Evolutionary conservation across 352 stramenopile genomes (phyloP), one percentile per base, ranked within the genome.

Genomic region (Phytophthora pisi): DNA sequence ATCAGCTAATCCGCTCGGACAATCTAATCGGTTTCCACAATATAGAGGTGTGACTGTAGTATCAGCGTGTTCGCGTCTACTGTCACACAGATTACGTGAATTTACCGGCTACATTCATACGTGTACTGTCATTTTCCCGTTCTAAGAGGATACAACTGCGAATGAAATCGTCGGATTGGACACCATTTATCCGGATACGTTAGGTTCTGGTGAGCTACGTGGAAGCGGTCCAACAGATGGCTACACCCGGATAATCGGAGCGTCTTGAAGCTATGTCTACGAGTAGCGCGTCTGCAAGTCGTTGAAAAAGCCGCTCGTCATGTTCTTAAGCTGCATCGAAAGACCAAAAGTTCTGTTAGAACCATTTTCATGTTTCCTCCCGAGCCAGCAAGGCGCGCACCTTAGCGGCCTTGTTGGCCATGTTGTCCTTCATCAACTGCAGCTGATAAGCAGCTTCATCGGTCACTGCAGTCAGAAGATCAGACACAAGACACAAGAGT

Each of bases 301-400:
- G 54, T 66, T 86, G 74, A 96, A 96, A 78, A 96, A 96, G 57
- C 81, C 86, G 69, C 83, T 93, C 53, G 89, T 96, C 88, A 96
- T 95, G 65, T 91, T 87, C 74, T 96, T 96, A 24, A 96, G 85
- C 88, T 95, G 36, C 11, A 51, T n/a, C 4, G 45, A 60, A 61
- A 18, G 46, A 49, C n/a, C 51, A 13, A 30, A 60, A 24, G 7
- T 28, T 23, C 7, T 52, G 49, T 69, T 23, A 61, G 51, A 1
- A 54, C 16, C 11, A 64, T 20, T 52, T 18, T 15, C 23, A 26
- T 11, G 54, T 23, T 26, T n/a, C 20, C 1, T 53, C 34, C 42
- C 15, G 34, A 26, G 5, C 20, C 13, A 20, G 10, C 13, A 6
- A 28, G 16, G 16, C 10, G n/a, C n/a, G 15, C 4, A 42, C 86